Percentiles rank a stretch among this genome's conserved stretches.
Evolutionary conservation across 1,139 yeast genomes (phyloP).

Genomic region (Zygosaccharomyces pseudobailii): DNA sequence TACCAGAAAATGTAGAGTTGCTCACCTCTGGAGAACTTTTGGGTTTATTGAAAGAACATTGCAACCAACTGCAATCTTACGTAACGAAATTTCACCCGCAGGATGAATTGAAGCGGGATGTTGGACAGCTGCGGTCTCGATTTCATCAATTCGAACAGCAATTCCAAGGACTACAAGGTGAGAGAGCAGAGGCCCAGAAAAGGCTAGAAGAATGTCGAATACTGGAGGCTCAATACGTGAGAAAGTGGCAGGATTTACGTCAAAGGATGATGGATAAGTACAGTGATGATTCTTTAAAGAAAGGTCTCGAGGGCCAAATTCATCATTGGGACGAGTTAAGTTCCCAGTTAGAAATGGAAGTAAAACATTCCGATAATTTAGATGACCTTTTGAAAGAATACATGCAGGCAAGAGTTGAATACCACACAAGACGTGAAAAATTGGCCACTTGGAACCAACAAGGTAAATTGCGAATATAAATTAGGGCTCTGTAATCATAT

Average conservation of each 20-base stretch:
- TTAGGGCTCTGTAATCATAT: background rate
- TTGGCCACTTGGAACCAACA: conserved; percentile 29
- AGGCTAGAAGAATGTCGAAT: conserved; percentile 18
- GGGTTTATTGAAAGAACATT: conserved; percentile 18
- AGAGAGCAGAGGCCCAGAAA: conserved; percentile 12
- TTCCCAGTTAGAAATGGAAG: conserved; percentile 12
- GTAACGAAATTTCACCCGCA: conserved; percentile 23
- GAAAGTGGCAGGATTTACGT: conserved; percentile 26
- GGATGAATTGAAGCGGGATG: conserved; percentile 10
- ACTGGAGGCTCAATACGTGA: conserved; percentile 25
- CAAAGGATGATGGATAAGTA: conserved; percentile 17
- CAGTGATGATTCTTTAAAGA: conserved; percentile 22
- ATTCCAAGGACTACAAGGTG: conserved; percentile 18
- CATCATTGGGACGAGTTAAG: conserved; percentile 17
- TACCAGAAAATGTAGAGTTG: conserved; percentile 26
- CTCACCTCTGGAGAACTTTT: conserved; percentile 23
- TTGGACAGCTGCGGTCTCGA: conserved; percentile 8
- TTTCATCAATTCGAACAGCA: conserved; percentile 14
- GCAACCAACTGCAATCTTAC: conserved; percentile 19
- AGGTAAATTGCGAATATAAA: conserved; percentile 16
- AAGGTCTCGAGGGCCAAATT: conserved; percentile 17
- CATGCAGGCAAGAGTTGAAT: conserved; percentile 19
- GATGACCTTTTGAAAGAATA: conserved; percentile 22
- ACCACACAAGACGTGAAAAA: conserved; percentile 26
- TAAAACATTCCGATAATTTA: conserved; percentile 11